Base-by-base conservation (phyloP, 257 asterid species). In the Oldenlandia corymbosa region DNA sequence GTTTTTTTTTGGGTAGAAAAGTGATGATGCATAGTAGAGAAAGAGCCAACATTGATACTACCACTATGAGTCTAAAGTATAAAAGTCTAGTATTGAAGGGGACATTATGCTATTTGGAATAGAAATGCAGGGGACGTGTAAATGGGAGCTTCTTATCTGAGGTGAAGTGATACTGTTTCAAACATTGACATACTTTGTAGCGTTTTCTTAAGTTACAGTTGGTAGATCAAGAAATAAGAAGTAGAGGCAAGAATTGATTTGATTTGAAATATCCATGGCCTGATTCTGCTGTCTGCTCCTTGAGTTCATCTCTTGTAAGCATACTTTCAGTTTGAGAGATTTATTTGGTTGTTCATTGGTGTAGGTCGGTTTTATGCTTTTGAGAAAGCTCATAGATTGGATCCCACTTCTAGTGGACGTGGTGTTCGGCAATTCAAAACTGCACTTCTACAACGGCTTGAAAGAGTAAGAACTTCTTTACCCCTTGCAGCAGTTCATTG, bases 361-460 rank as follows among this genome's bases (percentile, higher is more conserved):
- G 83, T 82, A 91, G 96, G 98, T 71, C 84, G 98, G 57, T 91
- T 91, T 81, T 91, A 91, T 83, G 98, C 98, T 70, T 91, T 91
- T 73, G 96, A 88, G 68, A 91, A 91, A 77, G 98, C 98, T 65
- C 98, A 91, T 73, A 84, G 85, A 67, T 68, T 91, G 84, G 98
- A 91, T 72, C 98, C 98, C 64, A 88, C 85, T 64, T 91, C 98
- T 1, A 91, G 96, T 74, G 98, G 98, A 58, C 96, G 98, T 66
- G 98, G 98, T 73, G 98, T 91, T 59, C 92, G 98, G 48, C 98
- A 91, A 72, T 91, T 91, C 76, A 91, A 91, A 81, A 91, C 98
- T 27, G 95, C 98, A 68, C 96, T 91, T 69, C 62, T 91, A 81
- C 96, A 91, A 73, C 94, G 95, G 12, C 85, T 91, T 66, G 98